phyloP scores from a whole-genome alignment of 371 early-diverging fungal species.

The Lichtheimia ornata region DNA sequence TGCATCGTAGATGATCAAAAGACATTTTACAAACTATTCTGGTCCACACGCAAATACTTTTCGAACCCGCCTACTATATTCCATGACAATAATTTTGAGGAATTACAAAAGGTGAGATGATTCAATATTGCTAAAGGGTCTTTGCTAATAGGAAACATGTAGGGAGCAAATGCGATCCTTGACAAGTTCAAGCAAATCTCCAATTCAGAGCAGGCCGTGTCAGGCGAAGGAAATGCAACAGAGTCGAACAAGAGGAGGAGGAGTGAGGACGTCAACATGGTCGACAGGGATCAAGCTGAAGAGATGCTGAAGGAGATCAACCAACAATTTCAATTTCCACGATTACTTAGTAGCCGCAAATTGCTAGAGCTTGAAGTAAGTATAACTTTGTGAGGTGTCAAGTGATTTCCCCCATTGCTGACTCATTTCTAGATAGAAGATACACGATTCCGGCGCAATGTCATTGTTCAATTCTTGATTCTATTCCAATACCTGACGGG shows the following conservation, averaged over 20 bases:
- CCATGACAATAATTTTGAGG: conserved; percentile 29
- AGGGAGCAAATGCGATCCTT: conserved; percentile 38
- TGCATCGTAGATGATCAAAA: conserved; percentile 41
- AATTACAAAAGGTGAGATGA: conserved; percentile 33
- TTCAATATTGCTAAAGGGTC: background rate
- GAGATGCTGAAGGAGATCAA: conserved; percentile 34
- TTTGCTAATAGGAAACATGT: background rate
- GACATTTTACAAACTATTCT: conserved; percentile 46
- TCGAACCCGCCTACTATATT: conserved; percentile 44
- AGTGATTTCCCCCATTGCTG: too few species aligned
- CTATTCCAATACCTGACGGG: conserved; percentile 65
- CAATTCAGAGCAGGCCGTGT: conserved; percentile 35
- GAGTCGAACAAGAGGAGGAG: conserved; percentile 14
- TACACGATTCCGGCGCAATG: conserved; percentile 72
- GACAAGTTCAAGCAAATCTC: conserved; percentile 40
- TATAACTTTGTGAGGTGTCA: background rate
- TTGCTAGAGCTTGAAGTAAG: conserved; percentile 72
- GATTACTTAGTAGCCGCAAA: conserved; percentile 71
- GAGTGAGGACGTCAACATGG: conserved; percentile 21
- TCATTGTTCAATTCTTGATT: conserved; percentile 78
- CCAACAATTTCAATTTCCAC: conserved; percentile 67
- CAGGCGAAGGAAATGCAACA: conserved; percentile 22
- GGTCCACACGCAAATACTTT: conserved; percentile 44
- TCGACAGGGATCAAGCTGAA: conserved; percentile 40
- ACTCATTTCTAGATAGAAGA: conserved; percentile 53